Conservation (phyloP, 73 alveolate species). For the Paramecium caudatum region DNA sequence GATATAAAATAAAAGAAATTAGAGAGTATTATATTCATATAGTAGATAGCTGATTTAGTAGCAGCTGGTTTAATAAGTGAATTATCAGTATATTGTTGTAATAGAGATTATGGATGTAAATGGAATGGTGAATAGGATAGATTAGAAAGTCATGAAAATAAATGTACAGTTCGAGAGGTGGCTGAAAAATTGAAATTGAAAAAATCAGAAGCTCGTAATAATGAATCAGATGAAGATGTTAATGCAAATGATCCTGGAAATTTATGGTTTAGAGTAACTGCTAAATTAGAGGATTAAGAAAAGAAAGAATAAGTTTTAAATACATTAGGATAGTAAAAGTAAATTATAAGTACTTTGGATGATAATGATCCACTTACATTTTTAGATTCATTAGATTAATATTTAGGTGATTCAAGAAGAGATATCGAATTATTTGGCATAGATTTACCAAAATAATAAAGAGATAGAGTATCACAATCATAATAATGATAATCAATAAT, state of each 20-base stretch:
- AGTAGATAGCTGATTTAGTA: neutral
- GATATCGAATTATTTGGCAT: neutral
- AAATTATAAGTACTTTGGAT: neutral
- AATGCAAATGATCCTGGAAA: neutral
- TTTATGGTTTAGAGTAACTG: neutral
- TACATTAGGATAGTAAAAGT: neutral
- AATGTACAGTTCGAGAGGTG: neutral
- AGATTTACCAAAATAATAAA: neutral
- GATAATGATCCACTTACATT: neutral
- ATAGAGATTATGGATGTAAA: neutral
- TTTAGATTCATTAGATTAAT: neutral
- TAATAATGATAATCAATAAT: neutral
- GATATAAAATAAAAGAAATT: neutral
- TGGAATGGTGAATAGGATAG: constrained; percentile 5
- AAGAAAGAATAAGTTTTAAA: neutral
- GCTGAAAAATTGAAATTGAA: neutral
- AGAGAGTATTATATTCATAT: neutral
- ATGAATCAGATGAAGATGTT: neutral
- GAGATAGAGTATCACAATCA: neutral
- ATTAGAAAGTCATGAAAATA: neutral
- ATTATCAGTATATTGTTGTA: neutral
- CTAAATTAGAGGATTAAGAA: neutral
- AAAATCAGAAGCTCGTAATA: neutral
- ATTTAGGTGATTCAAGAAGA: neutral
- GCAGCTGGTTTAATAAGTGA: constrained; percentile 25